These are phyloP conservation scores for Diaporthe nobilis DNA, from an alignment of 2,329 filamentous ascomycete genomes.

Conservation along the genomic window DNA sequence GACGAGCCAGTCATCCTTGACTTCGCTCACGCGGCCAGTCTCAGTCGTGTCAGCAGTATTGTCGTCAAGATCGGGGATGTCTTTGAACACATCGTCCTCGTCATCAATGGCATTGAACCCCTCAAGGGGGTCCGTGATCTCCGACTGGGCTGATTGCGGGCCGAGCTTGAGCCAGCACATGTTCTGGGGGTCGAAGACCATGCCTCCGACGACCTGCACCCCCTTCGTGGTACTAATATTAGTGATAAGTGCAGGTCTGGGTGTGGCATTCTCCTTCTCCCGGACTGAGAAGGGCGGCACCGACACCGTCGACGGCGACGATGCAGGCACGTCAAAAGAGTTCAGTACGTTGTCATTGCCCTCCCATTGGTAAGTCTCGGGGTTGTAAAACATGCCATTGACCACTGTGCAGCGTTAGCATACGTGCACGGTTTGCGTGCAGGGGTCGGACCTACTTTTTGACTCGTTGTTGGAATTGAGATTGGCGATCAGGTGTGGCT, in stretches of 20 bases:
- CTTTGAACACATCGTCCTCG: constrained; percentile 94
- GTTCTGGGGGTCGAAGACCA: constrained; percentile 96
- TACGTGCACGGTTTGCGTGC: neutral
- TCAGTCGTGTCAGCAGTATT: constrained; percentile 64
- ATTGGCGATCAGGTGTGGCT: constrained; percentile 91
- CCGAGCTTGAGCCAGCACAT: constrained; percentile 97
- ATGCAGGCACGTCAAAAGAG: constrained; percentile 78
- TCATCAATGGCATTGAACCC: constrained; percentile 81
- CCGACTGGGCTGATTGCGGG: constrained; percentile 60
- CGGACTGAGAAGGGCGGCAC: constrained; percentile 59
- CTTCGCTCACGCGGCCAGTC: constrained; percentile 68
- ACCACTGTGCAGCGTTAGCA: constrained; percentile 68
- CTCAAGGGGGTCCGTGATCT: constrained; percentile 71
- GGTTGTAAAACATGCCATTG: constrained; percentile 97
- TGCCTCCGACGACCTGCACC: constrained; percentile 94
- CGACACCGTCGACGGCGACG: constrained; percentile 64
- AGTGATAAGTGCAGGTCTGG: constrained; percentile 86
- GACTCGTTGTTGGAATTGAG: constrained; percentile 80
- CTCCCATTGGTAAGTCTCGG: constrained; percentile 89
- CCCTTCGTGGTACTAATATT: constrained; percentile 88
- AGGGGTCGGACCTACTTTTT: constrained; percentile 75
- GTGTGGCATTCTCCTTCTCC: constrained; percentile 72
- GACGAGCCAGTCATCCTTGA: constrained; percentile 85
- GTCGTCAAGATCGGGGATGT: constrained; percentile 93
- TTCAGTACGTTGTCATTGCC: constrained; percentile 91